phyloP scores from a whole-genome alignment of 2,329 filamentous ascomycete genomes.

The Talaromyces sp. region DNA sequence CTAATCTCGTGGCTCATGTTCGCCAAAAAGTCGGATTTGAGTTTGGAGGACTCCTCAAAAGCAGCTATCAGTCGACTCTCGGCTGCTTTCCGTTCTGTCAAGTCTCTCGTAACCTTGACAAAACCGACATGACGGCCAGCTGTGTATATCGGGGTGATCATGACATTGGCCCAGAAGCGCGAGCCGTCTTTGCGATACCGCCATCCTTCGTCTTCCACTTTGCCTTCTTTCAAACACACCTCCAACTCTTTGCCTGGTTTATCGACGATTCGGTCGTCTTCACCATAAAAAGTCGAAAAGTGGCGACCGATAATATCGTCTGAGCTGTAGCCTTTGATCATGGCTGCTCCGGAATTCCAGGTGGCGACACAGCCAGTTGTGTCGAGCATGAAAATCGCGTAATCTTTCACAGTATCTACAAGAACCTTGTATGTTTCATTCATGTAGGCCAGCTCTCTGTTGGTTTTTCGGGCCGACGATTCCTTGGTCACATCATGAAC shows the following conservation, averaged over 20 bases:
- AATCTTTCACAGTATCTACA: conserved; percentile 60
- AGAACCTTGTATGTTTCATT: conserved; percentile 60
- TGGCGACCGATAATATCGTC: conserved; percentile 58
- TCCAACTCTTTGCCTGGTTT: conserved; percentile 55
- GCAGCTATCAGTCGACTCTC: conserved; percentile 56
- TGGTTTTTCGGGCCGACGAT: conserved; percentile 25
- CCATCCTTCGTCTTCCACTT: conserved; percentile 60
- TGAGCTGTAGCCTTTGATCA: conserved; percentile 55
- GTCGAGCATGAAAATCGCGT: conserved; percentile 62
- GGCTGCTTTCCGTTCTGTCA: conserved; percentile 55
- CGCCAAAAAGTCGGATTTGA: conserved; percentile 61
- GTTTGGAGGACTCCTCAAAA: conserved; percentile 60
- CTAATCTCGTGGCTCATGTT: conserved; percentile 65
- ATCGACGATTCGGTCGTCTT: conserved; percentile 48
- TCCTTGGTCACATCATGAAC: conserved; percentile 38
- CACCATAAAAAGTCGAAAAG: conserved; percentile 57
- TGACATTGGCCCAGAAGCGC: conserved; percentile 60
- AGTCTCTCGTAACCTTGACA: conserved; percentile 57
- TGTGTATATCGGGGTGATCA: conserved; percentile 57
- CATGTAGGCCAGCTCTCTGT: conserved; percentile 39
- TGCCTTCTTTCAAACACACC: conserved; percentile 53
- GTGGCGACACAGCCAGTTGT: conserved; percentile 54
- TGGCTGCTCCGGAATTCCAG: conserved; percentile 57
- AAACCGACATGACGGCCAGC: conserved; percentile 55
- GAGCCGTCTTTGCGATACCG: conserved; percentile 57